Evolutionary conservation across 2,329 filamentous ascomycete species (phyloP).

Genomic region (Podosphaera aphanis): DNA sequence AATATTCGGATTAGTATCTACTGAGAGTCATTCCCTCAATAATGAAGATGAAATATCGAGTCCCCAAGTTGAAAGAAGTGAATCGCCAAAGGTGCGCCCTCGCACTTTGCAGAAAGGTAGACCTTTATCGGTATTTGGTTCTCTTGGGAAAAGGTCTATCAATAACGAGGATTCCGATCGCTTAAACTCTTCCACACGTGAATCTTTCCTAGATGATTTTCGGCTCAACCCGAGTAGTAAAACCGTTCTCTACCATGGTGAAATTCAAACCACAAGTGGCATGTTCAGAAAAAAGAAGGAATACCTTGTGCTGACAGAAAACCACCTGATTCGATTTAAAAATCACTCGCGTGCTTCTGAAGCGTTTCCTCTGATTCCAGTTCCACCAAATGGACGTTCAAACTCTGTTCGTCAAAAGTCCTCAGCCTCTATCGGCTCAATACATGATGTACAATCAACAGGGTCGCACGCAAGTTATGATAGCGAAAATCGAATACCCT

Average conservation of each 20-base stretch:
- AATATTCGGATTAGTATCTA: conserved; percentile 10
- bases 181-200: conserved; percentile 7
- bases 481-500: conserved; percentile 27
- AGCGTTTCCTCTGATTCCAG: conserved; percentile 30
- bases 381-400: conserved; percentile 17
- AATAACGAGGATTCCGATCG: conserved; percentile 9
- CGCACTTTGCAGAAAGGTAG: conserved; percentile 14
- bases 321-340: conserved; percentile 44
- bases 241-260: conserved; percentile 39
- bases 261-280: conserved; percentile 44
- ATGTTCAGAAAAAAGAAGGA: conserved; percentile 53
- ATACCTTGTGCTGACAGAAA: conserved; percentile 47
- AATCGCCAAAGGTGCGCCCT: conserved; percentile 11
- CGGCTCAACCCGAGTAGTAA: conserved; percentile 3
- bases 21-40: conserved; percentile 5
- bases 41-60: conserved; percentile 7
- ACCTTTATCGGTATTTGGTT: conserved; percentile 16
- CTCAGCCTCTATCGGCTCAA: conserved; percentile 32
- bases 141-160: conserved; percentile 14
- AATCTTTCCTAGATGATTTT: conserved; percentile 8
- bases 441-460: conserved; percentile 35
- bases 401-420: conserved; percentile 29
- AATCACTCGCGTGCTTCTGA: conserved; percentile 41
- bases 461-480: conserved; percentile 25
- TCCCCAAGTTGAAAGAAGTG: conserved; percentile 7